phyloP scores from a whole-genome alignment of 306 rosid genomes.

The Rosa rugosa region DNA sequence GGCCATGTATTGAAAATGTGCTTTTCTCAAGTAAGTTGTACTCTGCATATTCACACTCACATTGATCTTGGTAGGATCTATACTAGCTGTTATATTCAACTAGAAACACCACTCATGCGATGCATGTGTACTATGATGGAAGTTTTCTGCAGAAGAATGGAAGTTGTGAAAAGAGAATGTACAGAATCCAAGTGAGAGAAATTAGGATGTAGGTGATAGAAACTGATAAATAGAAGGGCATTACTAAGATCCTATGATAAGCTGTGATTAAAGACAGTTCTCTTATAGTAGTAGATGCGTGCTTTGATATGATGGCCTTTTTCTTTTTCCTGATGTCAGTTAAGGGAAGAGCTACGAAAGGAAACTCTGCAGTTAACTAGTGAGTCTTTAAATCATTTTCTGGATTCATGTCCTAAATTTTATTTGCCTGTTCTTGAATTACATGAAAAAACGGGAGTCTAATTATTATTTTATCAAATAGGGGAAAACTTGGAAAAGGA shows the following conservation, averaged over 20 bases:
- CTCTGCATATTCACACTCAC: not conserved
- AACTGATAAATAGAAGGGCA: not conserved
- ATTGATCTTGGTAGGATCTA: not conserved
- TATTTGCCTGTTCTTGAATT: slow-evolving; percentile 16
- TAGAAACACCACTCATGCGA: not conserved
- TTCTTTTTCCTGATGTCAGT: slow-evolving; percentile 24
- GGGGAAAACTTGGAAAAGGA: slow-evolving; percentile 92
- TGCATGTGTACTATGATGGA: not conserved
- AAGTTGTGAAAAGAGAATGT: not conserved
- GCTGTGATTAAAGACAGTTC: not conserved
- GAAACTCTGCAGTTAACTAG: slow-evolving; percentile 87
- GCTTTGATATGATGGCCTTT: not conserved
- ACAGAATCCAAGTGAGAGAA: not conserved
- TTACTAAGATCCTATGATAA: not conserved
- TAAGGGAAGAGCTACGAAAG: slow-evolving; percentile 64
- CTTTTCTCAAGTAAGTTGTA: not conserved
- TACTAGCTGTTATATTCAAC: not conserved
- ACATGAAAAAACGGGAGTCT: slow-evolving; percentile 20
- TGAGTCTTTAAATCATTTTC: too few species aligned
- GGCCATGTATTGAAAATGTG: not conserved
- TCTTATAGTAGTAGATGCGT: not conserved
- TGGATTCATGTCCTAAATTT: not conserved
- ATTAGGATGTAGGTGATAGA: not conserved
- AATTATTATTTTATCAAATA: slow-evolving; percentile 30
- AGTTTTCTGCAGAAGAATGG: not conserved